Evolutionary conservation across 768 basidiomycete species (phyloP).

Genomic region (Phaeotremella skinneri): DNA sequence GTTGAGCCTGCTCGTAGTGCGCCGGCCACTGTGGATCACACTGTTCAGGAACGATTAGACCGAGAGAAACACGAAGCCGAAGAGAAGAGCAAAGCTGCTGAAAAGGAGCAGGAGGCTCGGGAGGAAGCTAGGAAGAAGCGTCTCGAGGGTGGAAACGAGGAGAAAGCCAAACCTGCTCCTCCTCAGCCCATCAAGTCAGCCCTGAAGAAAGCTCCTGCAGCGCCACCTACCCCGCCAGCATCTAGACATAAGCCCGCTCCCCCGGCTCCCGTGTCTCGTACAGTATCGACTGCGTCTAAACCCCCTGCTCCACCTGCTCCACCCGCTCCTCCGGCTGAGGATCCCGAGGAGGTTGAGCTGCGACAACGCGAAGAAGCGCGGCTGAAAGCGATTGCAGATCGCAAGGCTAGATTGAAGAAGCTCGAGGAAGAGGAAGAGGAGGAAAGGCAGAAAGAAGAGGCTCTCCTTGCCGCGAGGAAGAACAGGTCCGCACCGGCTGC

Average conservation of each 20-base stretch:
- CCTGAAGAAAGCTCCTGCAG: constrained; percentile 54
- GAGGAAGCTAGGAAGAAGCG: constrained; percentile 69
- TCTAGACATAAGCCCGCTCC: constrained; percentile 39
- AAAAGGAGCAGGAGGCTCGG: constrained; percentile 75
- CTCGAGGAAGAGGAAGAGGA: constrained; percentile 70
- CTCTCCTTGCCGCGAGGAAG: constrained; percentile 41
- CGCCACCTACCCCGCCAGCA: constrained; percentile 24
- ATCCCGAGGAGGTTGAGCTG: constrained; percentile 73
- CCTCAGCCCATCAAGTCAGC: constrained; percentile 52
- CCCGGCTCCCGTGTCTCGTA: constrained; percentile 8
- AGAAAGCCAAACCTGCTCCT: constrained; percentile 52
- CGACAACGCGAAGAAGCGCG: constrained; percentile 68
- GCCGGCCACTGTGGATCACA: constrained; percentile 61
- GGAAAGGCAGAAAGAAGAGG: constrained; percentile 60
- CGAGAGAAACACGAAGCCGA: constrained; percentile 89
- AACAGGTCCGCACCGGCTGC: constrained; percentile 27
- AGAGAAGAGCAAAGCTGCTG: constrained; percentile 73
- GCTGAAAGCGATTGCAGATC: constrained; percentile 66
- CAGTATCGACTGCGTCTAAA: constrained; percentile 45
- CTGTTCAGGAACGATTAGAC: constrained; percentile 78
- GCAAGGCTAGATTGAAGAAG: constrained; percentile 58
- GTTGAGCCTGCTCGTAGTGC: constrained; percentile 55
- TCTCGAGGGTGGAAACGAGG: constrained; percentile 62
- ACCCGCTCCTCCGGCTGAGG: constrained; percentile 56
- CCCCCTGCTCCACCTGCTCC: constrained; percentile 46